phyloP scores from a whole-genome alignment of 306 rosid species.

The Oemleria cerasiformis region DNA sequence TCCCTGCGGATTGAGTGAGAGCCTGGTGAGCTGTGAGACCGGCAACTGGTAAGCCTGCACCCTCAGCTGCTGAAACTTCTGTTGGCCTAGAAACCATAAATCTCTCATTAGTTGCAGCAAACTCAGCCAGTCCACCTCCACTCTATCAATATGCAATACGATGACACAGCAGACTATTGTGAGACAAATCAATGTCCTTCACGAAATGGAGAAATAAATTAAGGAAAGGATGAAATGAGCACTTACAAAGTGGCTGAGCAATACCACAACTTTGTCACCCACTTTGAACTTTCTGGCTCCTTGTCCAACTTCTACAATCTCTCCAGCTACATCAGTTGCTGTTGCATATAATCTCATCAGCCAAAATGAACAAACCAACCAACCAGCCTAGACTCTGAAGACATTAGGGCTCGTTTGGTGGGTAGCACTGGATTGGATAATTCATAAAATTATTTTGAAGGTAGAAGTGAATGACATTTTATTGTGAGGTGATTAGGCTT shows the following conservation, averaged over 20 bases:
- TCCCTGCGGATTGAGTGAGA: conserved; percentile 44
- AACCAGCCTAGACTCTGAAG: background rate
- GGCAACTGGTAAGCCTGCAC: conserved; percentile 55
- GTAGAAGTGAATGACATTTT: too few relatives aligned
- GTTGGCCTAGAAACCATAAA: conserved; percentile 43
- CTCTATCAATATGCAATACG: conserved; percentile 28
- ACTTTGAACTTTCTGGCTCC: conserved; percentile 44
- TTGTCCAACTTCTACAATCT: conserved; percentile 51
- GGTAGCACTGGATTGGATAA: too few relatives aligned
- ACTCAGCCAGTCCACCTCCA: conserved; percentile 75
- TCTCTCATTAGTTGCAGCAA: conserved; percentile 42
- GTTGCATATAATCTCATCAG: conserved; percentile 17
- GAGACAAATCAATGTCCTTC: background rate
- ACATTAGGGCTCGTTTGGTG: background rate
- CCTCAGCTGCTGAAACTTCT: conserved; percentile 61
- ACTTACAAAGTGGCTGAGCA: conserved; percentile 38
- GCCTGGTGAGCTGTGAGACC: conserved; percentile 66
- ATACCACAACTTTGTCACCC: conserved; percentile 64
- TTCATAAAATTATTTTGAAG: too few relatives aligned
- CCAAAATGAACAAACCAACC: background rate
- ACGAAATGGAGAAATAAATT: background rate
- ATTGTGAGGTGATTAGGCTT: too few relatives aligned
- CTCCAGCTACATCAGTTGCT: conserved; percentile 75
- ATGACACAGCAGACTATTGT: background rate
- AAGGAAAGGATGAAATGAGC: background rate